These are phyloP conservation scores for Begonia fuchsioides DNA, from an alignment of 306 rosid species.

Conservation along the genomic window DNA sequence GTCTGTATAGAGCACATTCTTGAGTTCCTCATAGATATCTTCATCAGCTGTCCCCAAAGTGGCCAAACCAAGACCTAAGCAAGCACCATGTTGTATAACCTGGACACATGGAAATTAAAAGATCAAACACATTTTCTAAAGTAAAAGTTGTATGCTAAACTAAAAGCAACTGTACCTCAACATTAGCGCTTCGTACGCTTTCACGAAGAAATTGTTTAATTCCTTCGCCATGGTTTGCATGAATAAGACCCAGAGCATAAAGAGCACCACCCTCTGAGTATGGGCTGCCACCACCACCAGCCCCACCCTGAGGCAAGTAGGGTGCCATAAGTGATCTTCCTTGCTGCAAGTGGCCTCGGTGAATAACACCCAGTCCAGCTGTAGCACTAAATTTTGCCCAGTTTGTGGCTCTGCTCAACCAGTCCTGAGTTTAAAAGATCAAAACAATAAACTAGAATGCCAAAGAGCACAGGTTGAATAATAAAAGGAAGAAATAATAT, in stretches of 20 bases:
- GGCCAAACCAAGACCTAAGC: conserved; percentile 95
- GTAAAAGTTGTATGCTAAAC: not conserved
- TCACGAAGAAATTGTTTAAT: conserved; percentile 93
- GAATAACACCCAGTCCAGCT: conserved; percentile 96
- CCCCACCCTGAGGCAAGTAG: conserved; percentile 87
- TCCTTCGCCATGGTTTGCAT: conserved; percentile 98
- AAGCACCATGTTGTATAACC: conserved; percentile 99
- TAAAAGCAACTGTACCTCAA: conserved; percentile 46
- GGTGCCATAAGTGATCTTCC: conserved; percentile 98
- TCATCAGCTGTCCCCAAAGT: conserved; percentile 93
- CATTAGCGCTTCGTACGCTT: conserved; percentile 79
- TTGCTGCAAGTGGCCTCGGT: conserved; percentile 93
- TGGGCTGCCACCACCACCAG: conserved; percentile 94
- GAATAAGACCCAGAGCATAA: conserved; percentile 93
- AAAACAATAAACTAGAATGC: conserved; percentile 1
- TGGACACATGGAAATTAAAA: conserved; percentile 18
- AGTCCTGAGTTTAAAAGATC: conserved; percentile 43
- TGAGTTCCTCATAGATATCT: conserved; percentile 77
- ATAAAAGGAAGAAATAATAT: not conserved
- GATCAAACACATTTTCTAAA: conserved; percentile 1
- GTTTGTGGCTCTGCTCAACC: conserved; percentile 97
- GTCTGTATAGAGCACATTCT: conserved; percentile 79
- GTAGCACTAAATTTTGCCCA: conserved; percentile 99
- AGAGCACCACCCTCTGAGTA: conserved; percentile 97
- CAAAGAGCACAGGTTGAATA: conserved; percentile 4